Evolutionary conservation across 2,329 filamentous ascomycete species (phyloP).

Genomic region (Curvularia eragrostidis): DNA sequence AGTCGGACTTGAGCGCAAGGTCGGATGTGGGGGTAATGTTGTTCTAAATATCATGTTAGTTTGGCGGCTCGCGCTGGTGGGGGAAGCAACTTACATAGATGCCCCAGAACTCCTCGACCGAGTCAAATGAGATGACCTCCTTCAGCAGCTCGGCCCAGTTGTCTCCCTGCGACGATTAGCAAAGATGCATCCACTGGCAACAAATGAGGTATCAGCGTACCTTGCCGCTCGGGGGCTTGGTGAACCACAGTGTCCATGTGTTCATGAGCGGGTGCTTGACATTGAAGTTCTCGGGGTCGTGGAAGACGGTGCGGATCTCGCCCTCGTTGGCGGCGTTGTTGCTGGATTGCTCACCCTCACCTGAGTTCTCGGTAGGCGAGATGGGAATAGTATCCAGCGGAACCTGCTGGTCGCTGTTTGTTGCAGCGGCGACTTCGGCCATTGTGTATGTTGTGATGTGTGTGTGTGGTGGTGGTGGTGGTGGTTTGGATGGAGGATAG

Average conservation of each 20-base stretch:
- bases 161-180: conserved; percentile 70
- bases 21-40: conserved; percentile 97
- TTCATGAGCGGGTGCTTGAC: conserved; percentile 98
- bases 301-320: conserved; percentile 90
- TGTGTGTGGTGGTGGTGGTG: conserved; percentile 5
- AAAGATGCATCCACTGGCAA: conserved; percentile 2
- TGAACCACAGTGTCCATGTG: conserved; percentile 99
- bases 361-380: conserved; percentile 58
- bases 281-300: conserved; percentile 98
- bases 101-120: conserved; percentile 99
- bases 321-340: conserved; percentile 53
- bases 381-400: conserved; percentile 64
- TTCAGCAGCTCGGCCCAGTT: conserved; percentile 99
- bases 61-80: not conserved
- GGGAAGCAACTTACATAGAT: conserved; percentile 78
- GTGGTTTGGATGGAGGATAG: conserved; percentile 9
- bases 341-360: conserved; percentile 48
- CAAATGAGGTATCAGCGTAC: conserved; percentile 55
- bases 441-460: conserved; percentile 31
- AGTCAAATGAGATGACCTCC: conserved; percentile 98
- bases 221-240: conserved; percentile 95
- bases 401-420: conserved; percentile 57
- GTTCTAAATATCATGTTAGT: conserved; percentile 69
- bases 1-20: conserved; percentile 96
- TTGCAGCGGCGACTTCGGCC: conserved; percentile 47